phyloP scores from a whole-genome alignment of 768 basidiomycete species.

The Cystofilobasidium ferigula region DNA sequence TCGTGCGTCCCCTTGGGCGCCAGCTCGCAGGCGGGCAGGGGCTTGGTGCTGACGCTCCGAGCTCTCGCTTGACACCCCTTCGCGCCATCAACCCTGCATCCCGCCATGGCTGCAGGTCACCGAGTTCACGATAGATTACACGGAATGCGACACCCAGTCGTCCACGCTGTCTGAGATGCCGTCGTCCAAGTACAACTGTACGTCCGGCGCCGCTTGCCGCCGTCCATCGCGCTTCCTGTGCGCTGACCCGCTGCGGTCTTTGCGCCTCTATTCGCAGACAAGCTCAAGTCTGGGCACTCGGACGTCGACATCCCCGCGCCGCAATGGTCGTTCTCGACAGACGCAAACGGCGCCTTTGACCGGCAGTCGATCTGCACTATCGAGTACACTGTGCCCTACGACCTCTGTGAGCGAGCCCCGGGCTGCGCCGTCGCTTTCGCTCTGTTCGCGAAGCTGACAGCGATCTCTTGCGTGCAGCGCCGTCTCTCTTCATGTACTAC shows the following conservation, averaged over 20 bases:
- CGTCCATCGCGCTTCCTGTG: background rate
- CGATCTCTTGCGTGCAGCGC: conserved; percentile 32
- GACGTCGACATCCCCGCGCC: conserved; percentile 46
- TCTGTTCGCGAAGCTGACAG: background rate
- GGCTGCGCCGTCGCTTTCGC: too few relatives aligned
- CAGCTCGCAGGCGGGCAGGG: background rate
- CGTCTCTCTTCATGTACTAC: conserved; percentile 85
- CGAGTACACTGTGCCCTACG: conserved; percentile 68
- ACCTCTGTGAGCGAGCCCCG: conserved; percentile 49
- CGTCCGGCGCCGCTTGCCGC: conserved; percentile 21
- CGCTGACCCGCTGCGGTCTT: background rate
- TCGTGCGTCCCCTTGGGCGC: conserved; percentile 40
- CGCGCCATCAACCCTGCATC: background rate
- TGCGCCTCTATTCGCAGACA: conserved; percentile 27
- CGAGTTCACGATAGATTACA: conserved; percentile 91
- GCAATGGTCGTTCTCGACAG: conserved; percentile 55
- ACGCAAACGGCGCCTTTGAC: conserved; percentile 45
- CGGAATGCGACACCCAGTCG: conserved; percentile 65
- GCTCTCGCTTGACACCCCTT: background rate
- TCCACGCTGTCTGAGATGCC: conserved; percentile 51
- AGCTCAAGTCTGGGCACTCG: conserved; percentile 41
- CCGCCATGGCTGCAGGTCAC: conserved; percentile 71
- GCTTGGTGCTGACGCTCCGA: background rate
- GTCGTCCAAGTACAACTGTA: conserved; percentile 33
- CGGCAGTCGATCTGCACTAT: conserved; percentile 58